Base-by-base conservation (phyloP, 352 stramenopile genomes). In the Pythium aquatile region DNA sequence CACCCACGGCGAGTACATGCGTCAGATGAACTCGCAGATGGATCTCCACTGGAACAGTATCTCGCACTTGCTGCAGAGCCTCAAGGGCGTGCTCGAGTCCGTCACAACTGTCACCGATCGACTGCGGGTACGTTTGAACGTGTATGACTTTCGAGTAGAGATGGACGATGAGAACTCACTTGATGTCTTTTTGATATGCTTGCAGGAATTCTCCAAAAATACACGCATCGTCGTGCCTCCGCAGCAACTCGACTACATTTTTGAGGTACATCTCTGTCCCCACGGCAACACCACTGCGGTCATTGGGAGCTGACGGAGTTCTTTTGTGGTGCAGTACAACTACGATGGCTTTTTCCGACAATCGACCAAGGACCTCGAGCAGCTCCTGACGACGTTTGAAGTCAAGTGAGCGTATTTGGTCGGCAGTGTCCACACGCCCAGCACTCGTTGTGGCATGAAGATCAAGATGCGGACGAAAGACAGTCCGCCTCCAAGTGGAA, bases 41-140 rank as follows among this genome's bases (percentile, higher is more conserved):
- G 86, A 93, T 74, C 70, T 93, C 61, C 86, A 95, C 76, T 92
- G 83, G 81, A 91, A 91, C 74, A 93, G 83, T 66, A 85, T 93
- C 67, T 88, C 81, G 63, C 81, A 91, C 66, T 65, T 95, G 46
- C 76, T 91, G 47, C 79, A 93, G 62, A 95, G 82, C 49, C 64
- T 95, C 58, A 89, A 90, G 65, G 80, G 82, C 54, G 87, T 81
- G 30, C 67, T 88, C 49, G 83, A 90, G 60, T 66, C 82, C 24
- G 81, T 95, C 2, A 62, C 59, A 1, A 88, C 74, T 11, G 84
- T 87, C 54, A 72, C 81, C 52, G 75, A 87, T 49, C 79, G 84
- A 53, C 75, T 95, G 52, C 70, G 73, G 72, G 85, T 94, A 71
- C 52, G 76, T 79, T 42, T 26, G 32, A 39, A 55, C 8, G 33